Conservation (phyloP, 2,329 filamentous ascomycete species). For the Pseudocercospora fuligena region DNA sequence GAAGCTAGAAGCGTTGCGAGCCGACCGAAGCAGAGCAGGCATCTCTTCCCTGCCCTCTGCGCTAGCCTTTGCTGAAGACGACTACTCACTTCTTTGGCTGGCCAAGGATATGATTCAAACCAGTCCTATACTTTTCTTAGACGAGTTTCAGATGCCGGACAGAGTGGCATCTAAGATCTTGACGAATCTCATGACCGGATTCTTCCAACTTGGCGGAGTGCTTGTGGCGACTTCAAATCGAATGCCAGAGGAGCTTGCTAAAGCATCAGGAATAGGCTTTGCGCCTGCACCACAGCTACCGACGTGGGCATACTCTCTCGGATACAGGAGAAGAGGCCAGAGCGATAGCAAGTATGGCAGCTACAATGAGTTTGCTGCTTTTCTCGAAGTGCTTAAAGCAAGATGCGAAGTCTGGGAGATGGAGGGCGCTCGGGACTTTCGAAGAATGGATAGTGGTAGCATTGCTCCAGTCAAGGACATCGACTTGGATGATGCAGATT, state of each 20-base stretch:
- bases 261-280: conserved; percentile 74
- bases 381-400: conserved; percentile 75
- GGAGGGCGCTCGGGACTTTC: conserved; percentile 72
- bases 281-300: conserved; percentile 57
- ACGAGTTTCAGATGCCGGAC: conserved; percentile 84
- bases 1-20: conserved; percentile 69
- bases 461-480: conserved; percentile 30
- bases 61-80: conserved; percentile 44
- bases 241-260: conserved; percentile 80
- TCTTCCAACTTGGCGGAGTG: conserved; percentile 82
- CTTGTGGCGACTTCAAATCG: conserved; percentile 80
- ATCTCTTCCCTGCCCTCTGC: conserved; percentile 16
- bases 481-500: conserved; percentile 21
- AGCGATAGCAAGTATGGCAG: conserved; percentile 60
- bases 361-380: conserved; percentile 74
- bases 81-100: conserved; percentile 74
- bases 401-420: conserved; percentile 86
- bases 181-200: conserved; percentile 76
- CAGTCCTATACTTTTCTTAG: conserved; percentile 77
- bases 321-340: conserved; percentile 38
- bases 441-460: conserved; percentile 60
- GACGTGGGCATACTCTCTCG: conserved; percentile 49
- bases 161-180: conserved; percentile 77
- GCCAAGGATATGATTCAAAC: conserved; percentile 76
- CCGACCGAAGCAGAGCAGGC: conserved; percentile 35